Conservation (phyloP, 2,329 filamentous ascomycete species). For the Phialophora verrucosa region DNA sequence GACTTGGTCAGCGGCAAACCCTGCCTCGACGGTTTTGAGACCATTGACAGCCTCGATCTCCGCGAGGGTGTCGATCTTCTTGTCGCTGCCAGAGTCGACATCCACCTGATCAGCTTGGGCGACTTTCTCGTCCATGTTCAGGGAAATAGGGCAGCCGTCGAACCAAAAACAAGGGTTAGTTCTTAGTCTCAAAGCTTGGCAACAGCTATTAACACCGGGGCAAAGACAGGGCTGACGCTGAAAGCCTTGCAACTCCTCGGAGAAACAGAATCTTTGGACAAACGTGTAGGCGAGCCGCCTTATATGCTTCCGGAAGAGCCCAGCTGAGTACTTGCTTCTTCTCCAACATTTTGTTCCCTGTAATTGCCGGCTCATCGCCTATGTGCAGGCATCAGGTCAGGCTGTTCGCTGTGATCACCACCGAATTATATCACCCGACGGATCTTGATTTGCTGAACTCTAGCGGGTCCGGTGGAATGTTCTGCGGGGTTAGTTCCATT, state of each 20-base stretch:
- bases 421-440: conserved; percentile 6
- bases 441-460: conserved; percentile 17
- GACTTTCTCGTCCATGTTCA: conserved; percentile 19
- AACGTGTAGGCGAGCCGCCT: not conserved
- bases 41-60: conserved; percentile 24
- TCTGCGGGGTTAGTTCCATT: conserved; percentile 13
- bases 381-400: conserved; percentile 10
- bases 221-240: not conserved
- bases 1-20: conserved; percentile 21
- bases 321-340: not conserved
- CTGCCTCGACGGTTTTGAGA: conserved; percentile 27
- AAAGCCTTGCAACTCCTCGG: conserved; percentile 3
- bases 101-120: conserved; percentile 9
- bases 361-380: conserved; percentile 17
- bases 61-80: conserved; percentile 8
- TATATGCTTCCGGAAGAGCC: conserved; percentile 4
- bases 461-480: conserved; percentile 16
- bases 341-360: not conserved
- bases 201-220: not conserved
- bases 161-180: not conserved
- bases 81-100: conserved; percentile 11
- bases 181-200: not conserved
- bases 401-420: conserved; percentile 16
- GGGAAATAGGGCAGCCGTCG: not conserved
- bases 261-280: not conserved